Conservation (phyloP, 176 grass and related monocot species). For the Oropetium thomaeum region DNA sequence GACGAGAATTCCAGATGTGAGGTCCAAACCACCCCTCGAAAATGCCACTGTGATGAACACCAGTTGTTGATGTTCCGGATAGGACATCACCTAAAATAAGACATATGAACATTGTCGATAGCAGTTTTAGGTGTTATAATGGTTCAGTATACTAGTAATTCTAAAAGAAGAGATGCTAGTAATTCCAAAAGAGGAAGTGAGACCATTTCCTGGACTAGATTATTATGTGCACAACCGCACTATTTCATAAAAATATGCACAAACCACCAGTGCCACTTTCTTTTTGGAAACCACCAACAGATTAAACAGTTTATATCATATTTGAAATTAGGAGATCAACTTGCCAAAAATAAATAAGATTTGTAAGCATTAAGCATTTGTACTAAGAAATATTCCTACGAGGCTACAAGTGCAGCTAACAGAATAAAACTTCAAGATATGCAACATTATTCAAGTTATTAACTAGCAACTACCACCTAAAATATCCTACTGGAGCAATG, state of each 20-base stretch:
- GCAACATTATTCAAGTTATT: background rate
- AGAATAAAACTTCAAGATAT: background rate
- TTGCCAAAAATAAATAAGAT: background rate
- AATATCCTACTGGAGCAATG: background rate
- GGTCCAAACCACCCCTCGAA: constrained; percentile 93
- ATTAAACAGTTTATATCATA: background rate
- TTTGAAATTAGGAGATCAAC: background rate
- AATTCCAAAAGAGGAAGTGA: background rate
- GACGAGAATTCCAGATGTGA: constrained; percentile 70
- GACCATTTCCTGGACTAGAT: background rate
- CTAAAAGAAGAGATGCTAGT: constrained; percentile 2
- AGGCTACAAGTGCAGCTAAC: background rate
- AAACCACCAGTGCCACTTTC: background rate
- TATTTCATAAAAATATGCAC: too few species aligned
- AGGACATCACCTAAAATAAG: constrained; percentile 72
- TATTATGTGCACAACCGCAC: background rate
- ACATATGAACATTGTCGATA: background rate
- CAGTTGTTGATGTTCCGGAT: constrained; percentile 84
- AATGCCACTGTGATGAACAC: constrained; percentile 68
- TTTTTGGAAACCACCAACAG: background rate
- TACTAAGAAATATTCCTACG: background rate
- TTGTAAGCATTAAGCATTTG: background rate
- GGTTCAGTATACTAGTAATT: background rate
- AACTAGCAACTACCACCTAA: background rate
- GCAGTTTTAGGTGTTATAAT: background rate